A percentile compares a stretch with the other conserved stretches of the same genome.
phyloP scores from a whole-genome alignment of 768 basidiomycete species.

The Boletus tomentosulus region DNA sequence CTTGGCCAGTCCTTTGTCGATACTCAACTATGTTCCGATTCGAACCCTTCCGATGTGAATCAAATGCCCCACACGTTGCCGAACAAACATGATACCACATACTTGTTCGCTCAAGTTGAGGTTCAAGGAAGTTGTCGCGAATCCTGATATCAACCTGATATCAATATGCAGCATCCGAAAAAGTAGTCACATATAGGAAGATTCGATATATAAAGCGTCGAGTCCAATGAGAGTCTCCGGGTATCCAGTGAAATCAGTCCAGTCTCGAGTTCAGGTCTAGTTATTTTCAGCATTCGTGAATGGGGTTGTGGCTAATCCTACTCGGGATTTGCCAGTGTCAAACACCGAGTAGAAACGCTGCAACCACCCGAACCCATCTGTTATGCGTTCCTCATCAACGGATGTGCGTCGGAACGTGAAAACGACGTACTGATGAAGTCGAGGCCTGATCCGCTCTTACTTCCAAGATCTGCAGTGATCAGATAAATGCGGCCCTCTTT shows the following conservation, averaged over 20 bases:
- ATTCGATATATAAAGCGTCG: no score
- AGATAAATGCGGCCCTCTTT: slow-evolving; percentile 46
- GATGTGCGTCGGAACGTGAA: neutral
- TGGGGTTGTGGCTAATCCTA: slow-evolving; percentile 27
- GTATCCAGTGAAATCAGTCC: neutral
- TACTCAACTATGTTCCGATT: no score
- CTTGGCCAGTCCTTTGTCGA: no score
- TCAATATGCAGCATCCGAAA: no score
- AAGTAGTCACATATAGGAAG: no score
- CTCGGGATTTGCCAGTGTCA: slow-evolving; percentile 32
- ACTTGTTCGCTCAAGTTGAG: no score
- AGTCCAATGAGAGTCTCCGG: no score
- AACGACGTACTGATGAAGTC: slow-evolving; percentile 56
- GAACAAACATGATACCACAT: no score
- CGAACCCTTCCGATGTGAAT: no score
- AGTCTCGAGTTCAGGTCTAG: neutral
- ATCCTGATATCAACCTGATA: no score
- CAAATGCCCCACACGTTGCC: no score
- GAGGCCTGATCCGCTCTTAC: slow-evolving; percentile 48
- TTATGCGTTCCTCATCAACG: neutral
- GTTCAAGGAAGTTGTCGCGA: no score
- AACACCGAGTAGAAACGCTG: slow-evolving; percentile 61
- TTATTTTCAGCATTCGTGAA: slow-evolving; percentile 45
- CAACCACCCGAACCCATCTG: slow-evolving; percentile 55
- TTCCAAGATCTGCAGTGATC: slow-evolving; percentile 51